Percentiles rank a stretch among this genome's conserved stretches.
Evolutionary conservation across 2,329 filamentous ascomycete genomes (phyloP).

Genomic region (Xylariaceae sp.): DNA sequence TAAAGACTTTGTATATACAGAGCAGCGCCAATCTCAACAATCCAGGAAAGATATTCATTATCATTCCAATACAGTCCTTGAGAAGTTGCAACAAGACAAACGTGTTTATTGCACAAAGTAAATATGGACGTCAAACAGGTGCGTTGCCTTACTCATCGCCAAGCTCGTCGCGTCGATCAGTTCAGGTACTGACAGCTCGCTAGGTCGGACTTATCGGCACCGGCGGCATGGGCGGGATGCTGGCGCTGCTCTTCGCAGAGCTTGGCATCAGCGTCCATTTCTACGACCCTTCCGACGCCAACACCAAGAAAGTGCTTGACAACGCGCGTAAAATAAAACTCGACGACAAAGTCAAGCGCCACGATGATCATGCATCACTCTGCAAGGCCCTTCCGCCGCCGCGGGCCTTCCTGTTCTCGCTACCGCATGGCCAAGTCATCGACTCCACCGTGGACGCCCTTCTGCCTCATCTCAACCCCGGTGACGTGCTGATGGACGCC

Average conservation of each 20-base stretch:
- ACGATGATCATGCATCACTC: slow-evolving; percentile 45
- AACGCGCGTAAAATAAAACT: slow-evolving; percentile 28
- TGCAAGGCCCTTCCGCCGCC: slow-evolving; percentile 45
- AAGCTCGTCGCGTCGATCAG: too few species aligned
- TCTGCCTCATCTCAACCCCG: slow-evolving; percentile 47
- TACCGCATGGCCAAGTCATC: slow-evolving; percentile 43
- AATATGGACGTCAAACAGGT: too few species aligned
- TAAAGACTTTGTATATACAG: too few species aligned
- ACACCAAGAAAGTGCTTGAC: slow-evolving; percentile 43
- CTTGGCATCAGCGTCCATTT: slow-evolving; percentile 51
- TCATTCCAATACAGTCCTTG: too few species aligned
- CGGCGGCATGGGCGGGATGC: slow-evolving; percentile 57
- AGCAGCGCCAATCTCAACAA: too few species aligned
- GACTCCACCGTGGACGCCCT: slow-evolving; percentile 36
- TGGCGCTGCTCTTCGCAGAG: slow-evolving; percentile 57
- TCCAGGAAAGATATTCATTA: too few species aligned
- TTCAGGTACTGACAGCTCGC: too few species aligned
- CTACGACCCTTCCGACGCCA: slow-evolving; percentile 31
- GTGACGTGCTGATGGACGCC: slow-evolving; percentile 66
- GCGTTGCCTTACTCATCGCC: too few species aligned
- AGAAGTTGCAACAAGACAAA: too few species aligned
- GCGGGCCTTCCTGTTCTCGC: slow-evolving; percentile 49
- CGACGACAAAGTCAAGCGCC: slow-evolving; percentile 28
- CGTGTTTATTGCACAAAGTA: too few species aligned
- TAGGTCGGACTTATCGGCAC: slow-evolving; percentile 55